Conservation (phyloP, 148 eudicot genomes). For the Rhododendron mucronatum region DNA sequence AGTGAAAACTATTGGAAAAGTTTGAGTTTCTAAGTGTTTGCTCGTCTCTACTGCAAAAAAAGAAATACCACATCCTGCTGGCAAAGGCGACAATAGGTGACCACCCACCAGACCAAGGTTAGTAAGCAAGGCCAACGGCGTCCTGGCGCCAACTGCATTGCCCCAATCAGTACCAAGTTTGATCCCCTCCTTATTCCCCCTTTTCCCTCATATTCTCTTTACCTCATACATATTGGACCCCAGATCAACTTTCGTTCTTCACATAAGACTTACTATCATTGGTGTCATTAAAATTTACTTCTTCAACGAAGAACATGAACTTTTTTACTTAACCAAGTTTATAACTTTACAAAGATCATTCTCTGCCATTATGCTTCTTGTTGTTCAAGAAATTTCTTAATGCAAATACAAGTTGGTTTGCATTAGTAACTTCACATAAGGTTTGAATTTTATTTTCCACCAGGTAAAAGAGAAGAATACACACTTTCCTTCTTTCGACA, state of each 20-base stretch:
- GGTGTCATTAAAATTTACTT: neutral
- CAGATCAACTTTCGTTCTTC: neutral
- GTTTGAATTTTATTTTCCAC: neutral
- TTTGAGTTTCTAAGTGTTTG: conserved; percentile 29
- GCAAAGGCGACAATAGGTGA: neutral
- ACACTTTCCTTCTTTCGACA: neutral
- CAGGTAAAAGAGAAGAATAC: neutral
- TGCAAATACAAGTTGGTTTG: neutral
- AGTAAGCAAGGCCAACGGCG: neutral
- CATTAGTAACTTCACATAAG: neutral
- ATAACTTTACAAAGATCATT: neutral
- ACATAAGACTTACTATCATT: neutral
- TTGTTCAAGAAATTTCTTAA: neutral
- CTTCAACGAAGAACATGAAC: neutral
- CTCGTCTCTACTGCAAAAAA: conserved; percentile 12
- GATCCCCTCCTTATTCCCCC: neutral
- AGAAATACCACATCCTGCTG: neutral
- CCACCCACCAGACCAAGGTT: neutral
- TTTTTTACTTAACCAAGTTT: neutral
- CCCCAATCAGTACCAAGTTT: neutral
- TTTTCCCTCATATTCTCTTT: neutral
- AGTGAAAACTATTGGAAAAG: conserved; percentile 16
- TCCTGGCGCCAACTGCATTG: neutral
- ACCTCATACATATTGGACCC: neutral
- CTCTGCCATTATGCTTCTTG: neutral